Base-by-base conservation (phyloP, 257 asterid genomes). In the Cinchona pubescens region DNA sequence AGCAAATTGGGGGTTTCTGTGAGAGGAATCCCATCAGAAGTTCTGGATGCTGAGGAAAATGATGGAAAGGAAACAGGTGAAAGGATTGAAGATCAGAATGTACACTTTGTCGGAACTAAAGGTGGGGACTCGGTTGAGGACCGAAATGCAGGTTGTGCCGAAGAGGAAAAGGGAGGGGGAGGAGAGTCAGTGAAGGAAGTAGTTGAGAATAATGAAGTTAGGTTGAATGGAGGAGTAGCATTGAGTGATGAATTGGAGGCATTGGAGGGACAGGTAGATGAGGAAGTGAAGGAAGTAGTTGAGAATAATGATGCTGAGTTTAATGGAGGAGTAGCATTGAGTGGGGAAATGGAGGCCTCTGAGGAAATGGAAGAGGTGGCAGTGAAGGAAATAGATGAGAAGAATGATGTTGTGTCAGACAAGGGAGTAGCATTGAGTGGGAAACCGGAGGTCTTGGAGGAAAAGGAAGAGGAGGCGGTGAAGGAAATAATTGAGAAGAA, bases 331-430 rank as follows among this genome's bases (percentile, higher is more conserved):
- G 72, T 75, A 59, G 48, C 80, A 45, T 43, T 79, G 74, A 85
- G 89, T 82, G 88, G 81, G 70, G 96, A 87, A 79, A 66, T 88
- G 86, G 92, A n/a, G n/a, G n/a, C n/a, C n/a, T n/a, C n/a, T n/a
- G n/a, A n/a, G n/a, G n/a, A n/a, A n/a, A n/a, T n/a, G n/a, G n/a
- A n/a, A n/a, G n/a, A n/a, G n/a, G n/a, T n/a, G n/a, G n/a, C n/a
- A n/a, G n/a, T n/a, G n/a, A n/a, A n/a, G n/a, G n/a, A n/a, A n/a
- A n/a, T n/a, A n/a, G n/a, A n/a, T n/a, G n/a, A n/a, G n/a, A n/a
- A n/a, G n/a, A n/a, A n/a, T n/a, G n/a, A n/a, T n/a, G n/a, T n/a
- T n/a, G n/a, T n/a, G n/a, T n/a, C n/a, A n/a, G n/a, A n/a, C n/a
- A n/a, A n/a, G n/a, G n/a, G n/a, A n/a, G n/a, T n/a, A n/a, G n/a